These are phyloP conservation scores for Paragyromitra xinjiangensis DNA, from an alignment of 495 filamentous ascomycete genomes.

Conservation along the genomic window DNA sequence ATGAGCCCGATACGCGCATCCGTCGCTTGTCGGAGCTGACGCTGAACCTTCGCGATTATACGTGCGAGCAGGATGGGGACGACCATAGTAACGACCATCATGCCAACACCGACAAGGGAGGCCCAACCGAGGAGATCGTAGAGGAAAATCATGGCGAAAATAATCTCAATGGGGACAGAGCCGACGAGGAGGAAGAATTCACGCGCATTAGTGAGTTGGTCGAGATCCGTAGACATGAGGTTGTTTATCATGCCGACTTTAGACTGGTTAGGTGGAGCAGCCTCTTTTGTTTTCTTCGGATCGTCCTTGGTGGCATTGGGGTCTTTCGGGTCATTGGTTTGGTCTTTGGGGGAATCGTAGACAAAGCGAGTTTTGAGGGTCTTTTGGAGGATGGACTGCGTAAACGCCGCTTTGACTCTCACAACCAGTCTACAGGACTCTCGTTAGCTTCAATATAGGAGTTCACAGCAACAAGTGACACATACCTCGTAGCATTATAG, in stretches of 20 bases:
- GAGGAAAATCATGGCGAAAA: constrained; percentile 54
- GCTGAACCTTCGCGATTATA: constrained; percentile 43
- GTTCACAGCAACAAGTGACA: neutral
- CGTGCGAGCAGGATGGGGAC: constrained; percentile 50
- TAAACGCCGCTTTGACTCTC: constrained; percentile 54
- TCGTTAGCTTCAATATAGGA: neutral
- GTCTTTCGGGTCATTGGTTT: constrained; percentile 7
- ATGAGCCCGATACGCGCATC: constrained; percentile 52
- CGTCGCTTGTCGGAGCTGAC: constrained; percentile 46
- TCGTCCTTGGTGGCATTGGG: constrained; percentile 12
- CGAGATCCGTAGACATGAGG: constrained; percentile 52
- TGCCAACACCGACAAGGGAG: constrained; percentile 53
- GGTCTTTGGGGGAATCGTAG: constrained; percentile 42
- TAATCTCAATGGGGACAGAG: constrained; percentile 53
- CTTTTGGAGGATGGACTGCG: constrained; percentile 52
- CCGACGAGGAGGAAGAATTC: constrained; percentile 56
- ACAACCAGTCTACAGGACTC: constrained; percentile 37
- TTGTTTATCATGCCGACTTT: constrained; percentile 57
- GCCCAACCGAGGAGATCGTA: constrained; percentile 56
- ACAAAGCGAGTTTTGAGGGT: constrained; percentile 56
- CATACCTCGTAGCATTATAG: constrained; percentile 47
- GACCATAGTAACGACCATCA: constrained; percentile 54
- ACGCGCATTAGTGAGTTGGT: constrained; percentile 53
- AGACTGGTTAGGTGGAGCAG: constrained; percentile 32
- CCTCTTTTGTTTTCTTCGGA: constrained; percentile 18